Conservation (phyloP, 208 protist species). For the Angomonas deanei region DNA sequence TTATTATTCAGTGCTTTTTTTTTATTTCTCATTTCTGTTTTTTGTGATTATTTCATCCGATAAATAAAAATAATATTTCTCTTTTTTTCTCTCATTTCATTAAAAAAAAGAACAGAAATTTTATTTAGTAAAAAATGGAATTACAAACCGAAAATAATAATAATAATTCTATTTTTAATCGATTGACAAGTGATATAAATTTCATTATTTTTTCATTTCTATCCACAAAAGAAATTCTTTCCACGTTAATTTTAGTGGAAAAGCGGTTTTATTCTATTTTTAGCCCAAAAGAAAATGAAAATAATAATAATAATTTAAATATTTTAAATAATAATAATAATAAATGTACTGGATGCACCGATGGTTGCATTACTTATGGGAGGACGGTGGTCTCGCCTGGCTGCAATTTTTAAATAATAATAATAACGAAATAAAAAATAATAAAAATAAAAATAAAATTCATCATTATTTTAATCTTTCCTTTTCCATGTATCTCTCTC, state of each 20-base stretch:
- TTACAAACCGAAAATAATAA: not conserved
- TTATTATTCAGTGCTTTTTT: not conserved
- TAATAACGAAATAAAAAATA: not conserved
- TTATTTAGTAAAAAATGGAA: not conserved
- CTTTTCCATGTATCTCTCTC: too few species aligned
- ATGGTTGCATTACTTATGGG: too few species aligned
- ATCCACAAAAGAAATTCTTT: not conserved
- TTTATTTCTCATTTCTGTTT: conserved; percentile 1
- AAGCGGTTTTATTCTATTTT: not conserved
- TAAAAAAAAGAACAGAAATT: not conserved
- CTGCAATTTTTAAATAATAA: too few species aligned
- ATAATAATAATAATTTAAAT: not conserved
- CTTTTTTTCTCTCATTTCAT: not conserved
- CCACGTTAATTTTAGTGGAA: not conserved
- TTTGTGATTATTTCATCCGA: not conserved
- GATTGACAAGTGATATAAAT: not conserved
- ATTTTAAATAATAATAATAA: not conserved
- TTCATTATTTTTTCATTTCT: not conserved
- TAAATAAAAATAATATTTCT: not conserved
- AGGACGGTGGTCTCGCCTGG: too few species aligned
- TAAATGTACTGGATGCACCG: not conserved
- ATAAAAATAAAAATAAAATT: conserved; percentile 1
- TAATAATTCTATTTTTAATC: not conserved
- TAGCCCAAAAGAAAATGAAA: not conserved
- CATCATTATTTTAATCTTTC: too few species aligned